A percentile compares a stretch with the other conserved stretches of the same genome.
These are phyloP conservation scores for Nannochloropsis oceanica DNA, from an alignment of 108 stramenopile species.

Conservation along the genomic window DNA sequence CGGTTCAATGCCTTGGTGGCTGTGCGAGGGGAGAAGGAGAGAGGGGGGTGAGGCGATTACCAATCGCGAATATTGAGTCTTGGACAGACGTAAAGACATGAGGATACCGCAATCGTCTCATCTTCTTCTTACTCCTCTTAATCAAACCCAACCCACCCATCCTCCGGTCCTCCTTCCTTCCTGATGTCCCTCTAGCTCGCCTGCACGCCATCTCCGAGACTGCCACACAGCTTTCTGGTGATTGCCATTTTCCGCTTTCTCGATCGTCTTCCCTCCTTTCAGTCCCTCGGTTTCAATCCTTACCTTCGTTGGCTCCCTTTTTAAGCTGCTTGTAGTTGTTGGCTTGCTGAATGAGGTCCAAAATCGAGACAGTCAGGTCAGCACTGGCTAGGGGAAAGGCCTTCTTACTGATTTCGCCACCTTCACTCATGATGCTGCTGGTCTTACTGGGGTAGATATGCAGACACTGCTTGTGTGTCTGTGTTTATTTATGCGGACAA, in stretches of 20 bases:
- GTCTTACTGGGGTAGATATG: neutral
- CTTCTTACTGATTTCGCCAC: conserved; percentile 33
- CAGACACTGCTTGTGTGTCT: no score
- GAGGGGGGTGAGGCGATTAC: no score
- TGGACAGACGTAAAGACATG: no score
- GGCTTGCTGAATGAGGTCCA: conserved; percentile 94
- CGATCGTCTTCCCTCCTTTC: neutral
- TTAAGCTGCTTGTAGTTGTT: conserved; percentile 89
- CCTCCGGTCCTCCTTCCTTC: no score
- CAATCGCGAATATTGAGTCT: no score
- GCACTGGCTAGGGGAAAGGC: conserved; percentile 97
- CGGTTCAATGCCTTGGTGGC: conserved; percentile 99
- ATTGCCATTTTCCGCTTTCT: neutral
- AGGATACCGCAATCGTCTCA: no score
- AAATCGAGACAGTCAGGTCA: conserved; percentile 86
- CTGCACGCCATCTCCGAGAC: no score
- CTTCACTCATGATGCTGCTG: neutral
- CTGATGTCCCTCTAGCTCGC: no score
- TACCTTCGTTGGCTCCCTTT: conserved; percentile 96
- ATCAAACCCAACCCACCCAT: no score
- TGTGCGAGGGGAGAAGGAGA: neutral
- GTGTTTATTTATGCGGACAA: no score
- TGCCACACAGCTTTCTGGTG: neutral
- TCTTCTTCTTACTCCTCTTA: no score
- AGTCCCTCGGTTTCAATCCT: neutral